Base-by-base conservation (phyloP, 768 basidiomycete species). In the Tricholoma terreum region DNA sequence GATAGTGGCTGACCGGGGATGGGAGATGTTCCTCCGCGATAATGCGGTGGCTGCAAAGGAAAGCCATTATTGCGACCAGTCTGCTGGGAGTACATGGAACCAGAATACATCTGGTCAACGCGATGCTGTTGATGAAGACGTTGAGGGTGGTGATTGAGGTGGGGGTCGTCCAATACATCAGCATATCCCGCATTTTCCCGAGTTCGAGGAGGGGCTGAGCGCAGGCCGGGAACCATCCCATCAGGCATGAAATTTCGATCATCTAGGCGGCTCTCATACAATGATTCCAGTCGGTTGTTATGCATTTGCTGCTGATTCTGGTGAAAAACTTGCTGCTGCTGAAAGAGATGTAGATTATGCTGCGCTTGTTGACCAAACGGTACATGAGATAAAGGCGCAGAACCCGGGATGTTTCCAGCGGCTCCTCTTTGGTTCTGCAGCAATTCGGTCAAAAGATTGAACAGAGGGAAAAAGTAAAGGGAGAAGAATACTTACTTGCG, bases 151-250 rank as follows among this genome's bases (percentile, higher is more conserved):
- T 80, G 72, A 59, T 79, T 85, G 66, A 86, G 86, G 50, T 83
- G 82, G 0, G 79, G 68, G 21, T 92, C 90, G 36, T 87, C 85
- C 22, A 83, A 63, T 14, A 79, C 75, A 30, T 90, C 90, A 35
- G 80, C 69, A 63, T 82, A 85, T 3, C 75, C 71, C 33, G 73
- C 73, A 58, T 77, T 76, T 59, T 88, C 84, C 48, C 87, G 79
- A 65, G 73, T 79, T 58, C 88, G 81, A 55, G 84, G 80, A 48
- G 81, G 84, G 36, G 78, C 80, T 30, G 86, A 80, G 36, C 91
- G 85, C 31, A 93, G 78, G 8, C 90, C 92, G 22, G 92, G 90
- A 14, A 93, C 91, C 83, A 93, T 84, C 27, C 88, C 89, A 71
- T 93, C 89, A 9, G 91, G 89, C 22, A 90, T 81, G 62, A 93